Evolutionary conservation across 2,329 filamentous ascomycete genomes (phyloP).

Genomic region (Colletotrichum chlorophyti): DNA sequence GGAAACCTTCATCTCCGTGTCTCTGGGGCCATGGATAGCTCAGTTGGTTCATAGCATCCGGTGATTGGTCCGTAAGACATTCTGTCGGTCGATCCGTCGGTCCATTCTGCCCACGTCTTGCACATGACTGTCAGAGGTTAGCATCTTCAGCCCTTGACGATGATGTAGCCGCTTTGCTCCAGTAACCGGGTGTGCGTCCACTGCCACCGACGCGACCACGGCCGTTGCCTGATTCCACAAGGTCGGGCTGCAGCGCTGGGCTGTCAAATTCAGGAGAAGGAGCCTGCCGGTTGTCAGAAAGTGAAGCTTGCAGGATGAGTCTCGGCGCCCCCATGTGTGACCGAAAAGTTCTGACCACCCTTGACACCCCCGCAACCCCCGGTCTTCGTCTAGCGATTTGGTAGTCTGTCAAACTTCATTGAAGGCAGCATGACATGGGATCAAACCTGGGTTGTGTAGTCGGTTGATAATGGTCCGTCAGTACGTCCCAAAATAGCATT

Average conservation of each 20-base stretch:
- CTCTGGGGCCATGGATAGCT: background rate
- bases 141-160: conserved; percentile 12
- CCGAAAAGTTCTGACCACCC: conserved; percentile 7
- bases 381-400: too few species aligned
- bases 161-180: conserved; percentile 20
- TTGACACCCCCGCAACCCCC: background rate
- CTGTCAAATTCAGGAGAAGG: background rate
- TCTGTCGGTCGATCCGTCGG: conserved; percentile 1
- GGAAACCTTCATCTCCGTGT: conserved; percentile 8
- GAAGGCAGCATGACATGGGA: too few species aligned
- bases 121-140: conserved; percentile 17
- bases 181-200: conserved; percentile 26
- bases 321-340: conserved; percentile 11
- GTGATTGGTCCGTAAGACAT: conserved; percentile 5
- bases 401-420: background rate
- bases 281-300: conserved; percentile 14
- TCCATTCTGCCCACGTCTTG: background rate
- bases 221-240: conserved; percentile 13
- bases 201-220: conserved; percentile 6
- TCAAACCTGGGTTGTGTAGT: too few species aligned
- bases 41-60: background rate
- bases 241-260: conserved; percentile 3
- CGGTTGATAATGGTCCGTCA: too few species aligned
- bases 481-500: conserved; percentile 1
- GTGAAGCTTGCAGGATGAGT: conserved; percentile 19